A percentile compares a stretch with the other conserved stretches of the same genome.
These are phyloP conservation scores for Coniochaeta sp. DNA, from an alignment of 2,329 filamentous ascomycete genomes.

Conservation along the genomic window DNA sequence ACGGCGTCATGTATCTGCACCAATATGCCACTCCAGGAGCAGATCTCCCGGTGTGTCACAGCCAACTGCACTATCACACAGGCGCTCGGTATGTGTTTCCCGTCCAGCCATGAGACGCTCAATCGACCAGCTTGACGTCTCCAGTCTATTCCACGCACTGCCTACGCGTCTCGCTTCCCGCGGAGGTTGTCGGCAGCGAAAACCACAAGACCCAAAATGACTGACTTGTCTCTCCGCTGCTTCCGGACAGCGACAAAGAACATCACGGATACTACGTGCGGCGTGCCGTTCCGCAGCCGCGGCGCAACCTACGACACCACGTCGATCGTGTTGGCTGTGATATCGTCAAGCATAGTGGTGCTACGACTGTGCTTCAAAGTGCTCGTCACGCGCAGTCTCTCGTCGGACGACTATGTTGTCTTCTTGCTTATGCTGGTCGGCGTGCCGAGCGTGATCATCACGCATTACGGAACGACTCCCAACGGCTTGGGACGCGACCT, in stretches of 20 bases:
- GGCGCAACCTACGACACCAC: constrained; percentile 8
- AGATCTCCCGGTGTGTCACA: neutral
- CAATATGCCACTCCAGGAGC: neutral
- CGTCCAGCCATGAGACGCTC: neutral
- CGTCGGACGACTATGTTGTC: constrained; percentile 12
- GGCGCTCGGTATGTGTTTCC: constrained; percentile 5
- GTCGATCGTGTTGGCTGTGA: constrained; percentile 7
- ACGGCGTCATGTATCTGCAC: neutral
- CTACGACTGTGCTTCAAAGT: constrained; percentile 10
- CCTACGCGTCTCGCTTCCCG: too few relatives aligned
- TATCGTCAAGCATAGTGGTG: constrained; percentile 4
- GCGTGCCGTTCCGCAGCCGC: constrained; percentile 4
- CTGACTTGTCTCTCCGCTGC: too few relatives aligned
- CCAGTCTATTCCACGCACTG: too few relatives aligned
- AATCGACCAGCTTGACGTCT: too few relatives aligned
- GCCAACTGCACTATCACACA: constrained; percentile 7
- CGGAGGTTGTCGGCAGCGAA: too few relatives aligned
- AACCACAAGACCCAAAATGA: too few relatives aligned
- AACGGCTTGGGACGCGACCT: constrained; percentile 20
- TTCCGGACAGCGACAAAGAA: constrained; percentile 8
- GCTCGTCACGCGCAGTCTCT: constrained; percentile 5
- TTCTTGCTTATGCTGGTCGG: constrained; percentile 9
- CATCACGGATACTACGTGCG: constrained; percentile 12
- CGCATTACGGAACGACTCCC: constrained; percentile 3
- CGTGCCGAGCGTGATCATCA: constrained; percentile 10